Conservation (phyloP, 2,329 filamentous ascomycete genomes). For the Eurotiales sp. region DNA sequence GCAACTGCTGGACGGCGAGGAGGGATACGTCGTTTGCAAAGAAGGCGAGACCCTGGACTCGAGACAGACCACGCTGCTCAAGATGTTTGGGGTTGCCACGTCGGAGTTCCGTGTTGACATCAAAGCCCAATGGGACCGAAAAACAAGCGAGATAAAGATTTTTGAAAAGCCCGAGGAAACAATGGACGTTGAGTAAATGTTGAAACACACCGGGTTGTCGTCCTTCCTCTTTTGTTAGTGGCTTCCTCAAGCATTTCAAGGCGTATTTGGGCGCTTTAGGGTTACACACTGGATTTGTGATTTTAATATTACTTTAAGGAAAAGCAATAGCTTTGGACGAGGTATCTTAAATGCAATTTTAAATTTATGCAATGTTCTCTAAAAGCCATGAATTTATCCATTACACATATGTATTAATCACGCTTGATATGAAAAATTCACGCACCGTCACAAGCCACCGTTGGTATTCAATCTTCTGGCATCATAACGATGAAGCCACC, state of each 20-base stretch:
- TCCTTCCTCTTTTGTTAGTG: slow-evolving; percentile 20
- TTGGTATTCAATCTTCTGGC: background rate
- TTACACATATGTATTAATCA: no score
- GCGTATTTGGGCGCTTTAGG: slow-evolving; percentile 14
- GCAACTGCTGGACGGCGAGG: slow-evolving; percentile 46
- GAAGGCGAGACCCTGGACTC: slow-evolving; percentile 83
- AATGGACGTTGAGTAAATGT: slow-evolving; percentile 43
- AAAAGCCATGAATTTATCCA: background rate
- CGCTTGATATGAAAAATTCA: no score
- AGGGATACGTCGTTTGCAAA: slow-evolving; percentile 72
- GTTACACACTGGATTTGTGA: background rate
- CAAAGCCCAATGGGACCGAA: slow-evolving; percentile 58
- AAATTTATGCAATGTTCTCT: background rate
- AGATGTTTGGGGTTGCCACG: slow-evolving; percentile 86
- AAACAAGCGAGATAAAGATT: slow-evolving; percentile 37
- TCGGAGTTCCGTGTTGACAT: slow-evolving; percentile 85
- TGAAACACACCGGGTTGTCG: slow-evolving; percentile 19
- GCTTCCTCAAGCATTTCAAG: slow-evolving; percentile 29
- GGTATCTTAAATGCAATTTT: background rate
- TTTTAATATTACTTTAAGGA: background rate
- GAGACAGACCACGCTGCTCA: slow-evolving; percentile 86
- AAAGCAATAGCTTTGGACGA: background rate
- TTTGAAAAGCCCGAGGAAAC: slow-evolving; percentile 32
- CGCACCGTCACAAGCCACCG: background rate
- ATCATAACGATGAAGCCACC: background rate